Base-by-base conservation (phyloP, 257 asterid species). In the Cordia subcordata region DNA sequence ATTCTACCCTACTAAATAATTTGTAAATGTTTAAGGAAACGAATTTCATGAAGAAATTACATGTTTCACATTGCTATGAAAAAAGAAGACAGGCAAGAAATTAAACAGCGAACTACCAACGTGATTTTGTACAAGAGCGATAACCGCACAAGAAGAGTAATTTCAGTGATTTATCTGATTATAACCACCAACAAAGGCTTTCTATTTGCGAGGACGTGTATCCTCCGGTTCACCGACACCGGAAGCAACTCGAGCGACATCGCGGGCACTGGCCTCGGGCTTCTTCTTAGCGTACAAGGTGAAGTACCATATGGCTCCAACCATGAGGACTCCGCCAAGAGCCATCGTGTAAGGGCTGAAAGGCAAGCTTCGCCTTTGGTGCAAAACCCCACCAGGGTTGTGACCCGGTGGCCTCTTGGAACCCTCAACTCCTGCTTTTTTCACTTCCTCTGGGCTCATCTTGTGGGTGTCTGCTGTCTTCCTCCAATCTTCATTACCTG, bases 331-430 rank as follows among this genome's bases (percentile, higher is more conserved):
- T 11, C 94, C 96, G 2, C 23, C 75, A 0, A 85, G 42, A 13
- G 86, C 53, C 35, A 85, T 61, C 3, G 74, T 69, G 0, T 58
- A 4, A n/a, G 75, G 75, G 64, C 82, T 58, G 68, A 56, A 83
- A 0, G 96, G 96, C 35, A 88, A n/a, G 22, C 47, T 60, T 45
- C 85, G 69, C 11, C 83, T 72, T 77, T 82, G 94, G 70, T 82
- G 95, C 67, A 87, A 81, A 44, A 81, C 11, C 0, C 63, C 88
- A 61, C 97, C 97, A 33, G 92, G 82, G 65, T 65, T 62, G 22
- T 68, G 72, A 0, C 88, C 94, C 13, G 91, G 94, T 4, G 91
- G 89, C 58, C 85, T 78, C 70, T 20, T 74, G 0, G 92, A 82
- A 5, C 64, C 74, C 44, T 88, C 93, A 1, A 79, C 72, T 0